Percentiles rank a stretch among this genome's conserved stretches.
Conservation (phyloP, 108 stramenopile genomes). For the Cyclotella choctawhatcheeana region DNA sequence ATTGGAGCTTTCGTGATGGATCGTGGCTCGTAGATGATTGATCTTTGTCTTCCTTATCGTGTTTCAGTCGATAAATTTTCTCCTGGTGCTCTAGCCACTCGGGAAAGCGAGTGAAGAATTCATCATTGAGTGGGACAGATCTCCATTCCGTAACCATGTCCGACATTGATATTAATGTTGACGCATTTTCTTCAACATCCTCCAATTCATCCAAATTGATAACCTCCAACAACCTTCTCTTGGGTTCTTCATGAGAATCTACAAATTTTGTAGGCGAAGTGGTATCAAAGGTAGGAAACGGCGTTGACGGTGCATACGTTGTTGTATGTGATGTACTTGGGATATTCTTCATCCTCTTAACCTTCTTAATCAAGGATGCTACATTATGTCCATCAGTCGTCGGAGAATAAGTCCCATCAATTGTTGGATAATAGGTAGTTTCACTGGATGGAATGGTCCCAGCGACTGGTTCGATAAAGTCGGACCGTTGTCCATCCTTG, state of each 20-base stretch:
- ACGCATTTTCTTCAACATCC: not conserved
- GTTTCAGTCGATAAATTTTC: conserved; percentile 34
- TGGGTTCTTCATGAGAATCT: not conserved
- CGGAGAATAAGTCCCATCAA: conserved; percentile 16
- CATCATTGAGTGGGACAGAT: conserved; percentile 45
- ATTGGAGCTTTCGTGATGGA: not conserved
- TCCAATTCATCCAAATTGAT: conserved; percentile 16
- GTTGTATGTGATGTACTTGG: not conserved
- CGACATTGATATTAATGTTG: not conserved
- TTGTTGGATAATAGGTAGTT: conserved; percentile 23
- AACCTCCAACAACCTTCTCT: not conserved
- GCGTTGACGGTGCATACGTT: conserved; percentile 6
- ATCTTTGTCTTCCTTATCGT: not conserved
- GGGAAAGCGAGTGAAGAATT: conserved; percentile 37
- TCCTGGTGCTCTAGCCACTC: conserved; percentile 35
- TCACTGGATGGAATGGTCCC: not conserved
- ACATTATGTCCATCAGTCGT: not conserved
- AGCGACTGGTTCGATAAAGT: not conserved
- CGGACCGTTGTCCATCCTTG: not conserved
- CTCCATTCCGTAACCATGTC: conserved; percentile 22
- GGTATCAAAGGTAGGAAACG: conserved; percentile 12
- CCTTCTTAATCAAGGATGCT: not conserved
- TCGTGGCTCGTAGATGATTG: not conserved
- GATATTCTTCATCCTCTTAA: not conserved
- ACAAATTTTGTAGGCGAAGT: not conserved